Base-by-base conservation (phyloP, 1,139 yeast genomes). In the Blastobotrys aristatus region DNA sequence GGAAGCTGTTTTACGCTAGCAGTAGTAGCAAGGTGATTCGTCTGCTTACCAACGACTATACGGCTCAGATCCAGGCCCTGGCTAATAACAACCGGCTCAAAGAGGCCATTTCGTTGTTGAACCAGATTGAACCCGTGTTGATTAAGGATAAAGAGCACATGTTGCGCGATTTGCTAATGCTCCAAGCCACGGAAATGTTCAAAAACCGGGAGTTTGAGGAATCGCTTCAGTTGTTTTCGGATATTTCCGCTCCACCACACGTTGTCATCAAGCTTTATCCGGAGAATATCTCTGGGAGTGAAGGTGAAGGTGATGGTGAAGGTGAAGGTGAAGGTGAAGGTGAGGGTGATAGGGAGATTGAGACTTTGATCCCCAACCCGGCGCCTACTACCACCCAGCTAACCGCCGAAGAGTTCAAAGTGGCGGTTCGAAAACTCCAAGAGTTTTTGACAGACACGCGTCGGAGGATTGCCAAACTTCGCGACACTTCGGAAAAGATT, bases 231-330 rank as follows among this genome's bases (percentile, higher is more conserved):
- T 57, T 73, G 17, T 79, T 81, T 49, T 71, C 74, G 2, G 75
- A 73, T 31, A 77, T 72, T 45, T 68, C 81, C 56, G 84, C 86
- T 0, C 74, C 82, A 1, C 87, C 87, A 0, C 68, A 72, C 24
- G 58, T 66, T 4, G 78, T 82, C 0, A 65, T 80, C 2, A 52
- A 60, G 2, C 62, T 76, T 21, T 71, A 73, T 47, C 84, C 85
- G 0, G 46, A 53, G 3, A 51, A 56, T 8, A 58, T 72, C 10
- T 55, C 67, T 4, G 66, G 63, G 1, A 34, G 14, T 38, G 5
- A 4, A 8, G 4, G 4, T 14, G n/a, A 18, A 34, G 38, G 17
- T 17, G 36, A 18, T 11, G 26, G 20, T n/a, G 37, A 5, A 13
- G 37, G 32, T 5, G 37, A 33, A 5, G 17, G 22, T 13, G 31